Conservation (phyloP, 768 basidiomycete genomes). For the Mycena rebaudengoi region DNA sequence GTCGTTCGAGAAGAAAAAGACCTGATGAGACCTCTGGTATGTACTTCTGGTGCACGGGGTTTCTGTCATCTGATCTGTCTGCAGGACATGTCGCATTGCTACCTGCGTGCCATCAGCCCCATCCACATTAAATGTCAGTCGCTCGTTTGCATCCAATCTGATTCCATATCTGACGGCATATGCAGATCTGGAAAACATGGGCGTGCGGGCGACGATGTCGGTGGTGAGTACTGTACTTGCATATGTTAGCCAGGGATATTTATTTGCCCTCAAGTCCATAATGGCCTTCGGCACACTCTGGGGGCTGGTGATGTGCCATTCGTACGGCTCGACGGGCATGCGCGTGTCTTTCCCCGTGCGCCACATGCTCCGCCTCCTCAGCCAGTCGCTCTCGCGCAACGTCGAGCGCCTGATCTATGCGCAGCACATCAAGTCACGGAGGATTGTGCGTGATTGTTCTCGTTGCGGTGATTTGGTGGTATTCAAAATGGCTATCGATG, state of each 20-base stretch:
- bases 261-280: slow-evolving; percentile 63
- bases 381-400: slow-evolving; percentile 82
- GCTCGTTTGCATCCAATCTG: neutral
- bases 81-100: slow-evolving; percentile 86
- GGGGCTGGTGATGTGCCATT: slow-evolving; percentile 83
- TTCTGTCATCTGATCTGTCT: neutral
- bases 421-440: slow-evolving; percentile 75
- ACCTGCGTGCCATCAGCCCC: slow-evolving; percentile 85
- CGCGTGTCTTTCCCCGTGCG: slow-evolving; percentile 86
- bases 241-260: neutral
- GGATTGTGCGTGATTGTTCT: slow-evolving; percentile 60
- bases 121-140: slow-evolving; percentile 80
- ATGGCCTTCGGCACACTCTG: slow-evolving; percentile 82
- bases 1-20: slow-evolving; percentile 70
- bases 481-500: slow-evolving; percentile 58
- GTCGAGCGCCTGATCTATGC: slow-evolving; percentile 84
- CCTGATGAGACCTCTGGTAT: slow-evolving; percentile 70
- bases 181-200: slow-evolving; percentile 85
- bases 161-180: neutral
- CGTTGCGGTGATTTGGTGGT: neutral
- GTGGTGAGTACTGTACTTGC: slow-evolving; percentile 55
- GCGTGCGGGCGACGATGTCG: slow-evolving; percentile 85
- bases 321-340: slow-evolving; percentile 82
- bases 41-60: slow-evolving; percentile 22
- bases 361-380: slow-evolving; percentile 82